A percentile compares a stretch with the other conserved stretches of the same genome.
phyloP scores from a whole-genome alignment of 352 stramenopile genomes.

The Blastocystis sp. region DNA sequence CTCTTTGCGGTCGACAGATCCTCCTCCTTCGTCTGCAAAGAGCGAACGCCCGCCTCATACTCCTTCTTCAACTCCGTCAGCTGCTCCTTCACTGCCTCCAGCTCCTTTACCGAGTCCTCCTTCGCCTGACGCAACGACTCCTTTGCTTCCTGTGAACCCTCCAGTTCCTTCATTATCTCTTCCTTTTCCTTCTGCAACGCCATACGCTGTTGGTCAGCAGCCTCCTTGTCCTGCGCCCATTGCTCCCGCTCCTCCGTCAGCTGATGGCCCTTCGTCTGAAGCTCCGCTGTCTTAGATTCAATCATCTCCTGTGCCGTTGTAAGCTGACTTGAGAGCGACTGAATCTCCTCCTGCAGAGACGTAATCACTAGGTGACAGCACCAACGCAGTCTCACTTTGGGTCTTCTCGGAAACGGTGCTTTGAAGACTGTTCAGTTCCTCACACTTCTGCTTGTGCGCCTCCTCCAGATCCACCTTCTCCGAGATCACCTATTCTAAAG shows the following conservation, averaged over 20 bases:
- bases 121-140: neutral
- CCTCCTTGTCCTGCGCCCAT: neutral
- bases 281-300: neutral
- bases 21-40: neutral
- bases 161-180: neutral
- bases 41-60: neutral
- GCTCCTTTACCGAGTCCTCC: neutral
- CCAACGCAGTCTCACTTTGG: neutral
- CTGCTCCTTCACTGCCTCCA: neutral
- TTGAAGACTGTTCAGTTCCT: neutral
- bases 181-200: neutral
- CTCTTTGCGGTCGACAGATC: neutral
- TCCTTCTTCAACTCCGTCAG: neutral
- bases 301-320: neutral
- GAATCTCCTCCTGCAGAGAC: neutral
- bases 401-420: neutral
- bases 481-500: neutral
- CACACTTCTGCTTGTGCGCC: conserved; percentile 2
- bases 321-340: neutral
- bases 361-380: neutral
- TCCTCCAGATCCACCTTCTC: conserved; percentile 5
- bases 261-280: neutral
- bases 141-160: neutral
- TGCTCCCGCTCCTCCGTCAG: neutral
- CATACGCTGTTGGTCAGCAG: neutral